A percentile compares a stretch with the other conserved stretches of the same genome.
Conservation (phyloP, 2,329 filamentous ascomycete species). For the Xylariomycetidae sp. region DNA sequence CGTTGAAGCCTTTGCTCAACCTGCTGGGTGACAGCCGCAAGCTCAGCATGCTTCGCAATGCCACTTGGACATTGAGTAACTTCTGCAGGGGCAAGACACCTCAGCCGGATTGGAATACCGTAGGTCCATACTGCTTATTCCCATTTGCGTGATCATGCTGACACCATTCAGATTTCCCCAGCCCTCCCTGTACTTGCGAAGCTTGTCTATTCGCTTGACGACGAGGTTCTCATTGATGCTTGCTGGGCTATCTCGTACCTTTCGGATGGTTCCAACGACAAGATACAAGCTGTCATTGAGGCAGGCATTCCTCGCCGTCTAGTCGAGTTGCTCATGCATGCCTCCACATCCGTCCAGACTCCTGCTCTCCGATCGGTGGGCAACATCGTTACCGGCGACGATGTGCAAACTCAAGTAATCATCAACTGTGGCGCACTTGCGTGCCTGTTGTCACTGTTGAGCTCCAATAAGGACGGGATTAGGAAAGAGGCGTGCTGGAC, state of each 20-base stretch:
- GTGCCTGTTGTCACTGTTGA: conserved; percentile 86
- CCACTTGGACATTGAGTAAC: conserved; percentile 98
- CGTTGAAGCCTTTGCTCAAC: conserved; percentile 82
- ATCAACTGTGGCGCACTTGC: conserved; percentile 96
- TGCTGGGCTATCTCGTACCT: conserved; percentile 99
- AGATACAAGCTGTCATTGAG: conserved; percentile 98
- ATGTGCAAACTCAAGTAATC: conserved; percentile 98
- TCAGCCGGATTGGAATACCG: conserved; percentile 94
- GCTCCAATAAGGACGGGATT: conserved; percentile 97
- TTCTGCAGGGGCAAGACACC: conserved; percentile 99
- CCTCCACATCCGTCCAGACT: conserved; percentile 96
- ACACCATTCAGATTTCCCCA: conserved; percentile 77
- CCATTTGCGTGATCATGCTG: too few relatives aligned
- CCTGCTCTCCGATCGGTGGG: conserved; percentile 94
- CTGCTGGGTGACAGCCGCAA: conserved; percentile 96
- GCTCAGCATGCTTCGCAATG: conserved; percentile 97
- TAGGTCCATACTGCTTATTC: conserved; percentile 46
- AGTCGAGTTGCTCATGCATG: conserved; percentile 96
- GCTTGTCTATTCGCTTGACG: conserved; percentile 96
- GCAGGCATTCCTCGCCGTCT: conserved; percentile 94
- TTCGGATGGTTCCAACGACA: conserved; percentile 96
- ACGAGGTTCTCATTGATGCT: conserved; percentile 96
- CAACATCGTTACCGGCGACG: conserved; percentile 98
- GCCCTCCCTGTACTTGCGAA: conserved; percentile 93
- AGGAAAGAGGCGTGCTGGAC: conserved; percentile 99